Conservation (phyloP, 2,329 filamentous ascomycete species). For the Nemania abortiva region DNA sequence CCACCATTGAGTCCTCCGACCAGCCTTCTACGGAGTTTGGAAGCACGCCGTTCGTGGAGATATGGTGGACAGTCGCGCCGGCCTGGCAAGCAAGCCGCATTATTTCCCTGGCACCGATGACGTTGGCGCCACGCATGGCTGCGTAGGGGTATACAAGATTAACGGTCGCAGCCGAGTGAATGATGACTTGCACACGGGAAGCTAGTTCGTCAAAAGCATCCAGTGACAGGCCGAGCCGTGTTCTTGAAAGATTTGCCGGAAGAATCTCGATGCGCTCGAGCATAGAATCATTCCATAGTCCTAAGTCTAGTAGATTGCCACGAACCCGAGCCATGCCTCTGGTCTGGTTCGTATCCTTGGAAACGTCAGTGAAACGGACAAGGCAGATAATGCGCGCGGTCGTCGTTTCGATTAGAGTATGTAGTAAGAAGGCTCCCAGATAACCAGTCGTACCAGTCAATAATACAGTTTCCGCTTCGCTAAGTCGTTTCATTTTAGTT, state of each 20-base stretch:
- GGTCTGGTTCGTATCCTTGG: constrained; percentile 68
- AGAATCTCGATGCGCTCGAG: constrained; percentile 83
- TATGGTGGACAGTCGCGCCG: constrained; percentile 79
- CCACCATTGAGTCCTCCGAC: constrained; percentile 76
- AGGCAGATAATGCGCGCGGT: constrained; percentile 78
- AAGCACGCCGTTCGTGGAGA: constrained; percentile 84
- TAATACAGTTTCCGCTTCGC: constrained; percentile 75
- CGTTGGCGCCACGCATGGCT: constrained; percentile 78
- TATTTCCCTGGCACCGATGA: constrained; percentile 82
- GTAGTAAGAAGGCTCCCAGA: constrained; percentile 79
- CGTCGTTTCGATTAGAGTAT: constrained; percentile 74
- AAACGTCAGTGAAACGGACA: constrained; percentile 77
- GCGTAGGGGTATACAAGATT: constrained; percentile 87
- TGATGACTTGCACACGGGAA: constrained; percentile 75
- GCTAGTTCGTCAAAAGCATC: constrained; percentile 75
- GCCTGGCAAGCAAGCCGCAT: constrained; percentile 75
- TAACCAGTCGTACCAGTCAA: constrained; percentile 83
- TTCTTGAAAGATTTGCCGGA: constrained; percentile 77
- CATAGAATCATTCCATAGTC: constrained; percentile 81
- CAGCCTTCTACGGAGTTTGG: constrained; percentile 77
- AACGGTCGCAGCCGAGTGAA: constrained; percentile 83
- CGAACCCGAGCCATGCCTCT: constrained; percentile 79
- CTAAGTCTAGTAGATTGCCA: constrained; percentile 81
- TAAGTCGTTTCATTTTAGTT: constrained; percentile 68
- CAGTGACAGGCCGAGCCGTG: constrained; percentile 74